These are phyloP conservation scores for Pichia sp. DNA, from an alignment of 1,139 yeast genomes.

Conservation along the genomic window DNA sequence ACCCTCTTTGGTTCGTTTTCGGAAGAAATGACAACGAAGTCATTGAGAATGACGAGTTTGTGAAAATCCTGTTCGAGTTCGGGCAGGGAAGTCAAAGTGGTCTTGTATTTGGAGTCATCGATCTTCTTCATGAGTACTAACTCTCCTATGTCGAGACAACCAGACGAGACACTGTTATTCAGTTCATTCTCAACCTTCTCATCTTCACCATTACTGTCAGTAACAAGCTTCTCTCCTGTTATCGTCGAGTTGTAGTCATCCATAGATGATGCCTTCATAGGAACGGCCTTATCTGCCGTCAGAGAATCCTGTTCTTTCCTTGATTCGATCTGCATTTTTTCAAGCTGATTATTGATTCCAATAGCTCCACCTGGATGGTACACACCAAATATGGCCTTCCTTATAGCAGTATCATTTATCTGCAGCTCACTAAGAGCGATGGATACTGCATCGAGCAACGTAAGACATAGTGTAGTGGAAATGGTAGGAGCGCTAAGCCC, in stretches of 20 bases:
- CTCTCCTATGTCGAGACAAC: slow-evolving; percentile 15
- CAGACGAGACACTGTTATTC: too few relatives aligned
- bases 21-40: slow-evolving; percentile 28
- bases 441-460: slow-evolving; percentile 73
- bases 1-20: too few relatives aligned
- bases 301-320: too few relatives aligned
- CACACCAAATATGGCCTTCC: slow-evolving; percentile 53
- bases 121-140: slow-evolving; percentile 17
- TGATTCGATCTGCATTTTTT: slow-evolving; percentile 2
- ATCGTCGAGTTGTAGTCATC: too few relatives aligned
- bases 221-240: too few relatives aligned
- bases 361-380: slow-evolving; percentile 92
- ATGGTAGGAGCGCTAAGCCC: slow-evolving; percentile 89
- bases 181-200: too few relatives aligned
- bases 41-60: slow-evolving; percentile 27
- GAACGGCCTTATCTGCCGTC: too few relatives aligned
- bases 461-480: slow-evolving; percentile 69
- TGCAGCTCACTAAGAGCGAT: slow-evolving; percentile 66
- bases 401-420: slow-evolving; percentile 45
- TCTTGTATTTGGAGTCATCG: slow-evolving; percentile 18
- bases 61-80: slow-evolving; percentile 27
- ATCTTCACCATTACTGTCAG: too few relatives aligned
- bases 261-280: too few relatives aligned
- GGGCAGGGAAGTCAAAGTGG: slow-evolving; percentile 16
- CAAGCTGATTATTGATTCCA: slow-evolving; percentile 42